These are phyloP conservation scores for Globomyces sp. DNA, from an alignment of 371 early-diverging fungal genomes.

Conservation along the genomic window DNA sequence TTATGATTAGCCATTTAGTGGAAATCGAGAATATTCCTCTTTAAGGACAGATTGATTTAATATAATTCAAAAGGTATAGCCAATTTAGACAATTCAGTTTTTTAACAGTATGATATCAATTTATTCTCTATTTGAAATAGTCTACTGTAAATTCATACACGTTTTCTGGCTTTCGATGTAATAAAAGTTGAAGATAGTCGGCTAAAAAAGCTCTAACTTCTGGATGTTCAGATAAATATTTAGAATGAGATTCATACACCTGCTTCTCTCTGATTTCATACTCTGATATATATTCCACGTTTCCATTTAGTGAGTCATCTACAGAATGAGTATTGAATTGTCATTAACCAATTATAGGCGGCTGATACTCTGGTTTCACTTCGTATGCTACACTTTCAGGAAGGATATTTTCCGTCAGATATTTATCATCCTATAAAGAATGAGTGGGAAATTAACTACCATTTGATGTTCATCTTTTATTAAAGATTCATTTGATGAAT, in stretches of 20 bases:
- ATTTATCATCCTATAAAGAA: too few species aligned
- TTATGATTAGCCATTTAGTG: neutral
- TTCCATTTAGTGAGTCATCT: slow-evolving; percentile 1
- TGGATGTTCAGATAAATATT: slow-evolving; percentile 12
- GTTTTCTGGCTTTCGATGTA: slow-evolving; percentile 13
- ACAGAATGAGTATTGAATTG: neutral
- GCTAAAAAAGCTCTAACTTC: slow-evolving; percentile 5
- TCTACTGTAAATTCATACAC: slow-evolving; percentile 12
- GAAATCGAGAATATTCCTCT: neutral
- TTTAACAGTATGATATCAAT: neutral
- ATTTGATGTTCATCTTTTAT: too few species aligned
- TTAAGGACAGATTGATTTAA: neutral
- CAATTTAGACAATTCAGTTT: neutral
- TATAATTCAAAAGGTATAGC: neutral
- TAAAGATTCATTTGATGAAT: too few species aligned
- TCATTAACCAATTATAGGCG: too few species aligned
- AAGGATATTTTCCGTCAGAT: too few species aligned
- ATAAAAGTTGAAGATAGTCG: slow-evolving; percentile 8
- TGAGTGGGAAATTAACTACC: too few species aligned
- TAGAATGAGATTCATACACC: neutral
- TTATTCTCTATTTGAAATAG: neutral
- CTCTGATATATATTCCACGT: slow-evolving; percentile 10
- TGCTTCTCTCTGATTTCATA: slow-evolving; percentile 11
- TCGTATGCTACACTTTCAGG: too few species aligned
- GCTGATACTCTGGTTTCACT: too few species aligned